Percentiles rank a stretch among this genome's conserved stretches.
Evolutionary conservation across 768 basidiomycete species (phyloP).

Genomic region (Tylopilus felleus): DNA sequence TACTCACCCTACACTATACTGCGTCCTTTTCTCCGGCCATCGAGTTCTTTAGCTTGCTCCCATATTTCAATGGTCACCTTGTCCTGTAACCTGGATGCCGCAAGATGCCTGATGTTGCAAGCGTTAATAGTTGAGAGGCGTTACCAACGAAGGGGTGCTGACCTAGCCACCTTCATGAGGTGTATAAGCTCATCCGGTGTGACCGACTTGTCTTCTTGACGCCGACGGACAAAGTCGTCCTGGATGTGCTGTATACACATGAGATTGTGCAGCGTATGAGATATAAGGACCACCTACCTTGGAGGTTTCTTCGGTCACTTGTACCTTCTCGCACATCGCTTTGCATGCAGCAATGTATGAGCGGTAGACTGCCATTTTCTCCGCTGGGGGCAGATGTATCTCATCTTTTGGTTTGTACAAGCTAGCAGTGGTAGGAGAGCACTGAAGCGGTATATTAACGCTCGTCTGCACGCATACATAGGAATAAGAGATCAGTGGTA

Average conservation of each 20-base stretch:
- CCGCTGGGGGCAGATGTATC: slow-evolving; percentile 44
- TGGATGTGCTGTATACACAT: slow-evolving; percentile 58
- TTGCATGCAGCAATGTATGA: slow-evolving; percentile 60
- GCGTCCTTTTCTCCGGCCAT: slow-evolving; percentile 38
- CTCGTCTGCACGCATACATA: slow-evolving; percentile 49
- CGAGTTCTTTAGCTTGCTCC: slow-evolving; percentile 62
- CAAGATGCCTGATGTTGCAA: slow-evolving; percentile 47
- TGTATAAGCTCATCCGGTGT: slow-evolving; percentile 63
- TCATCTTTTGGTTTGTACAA: slow-evolving; percentile 50
- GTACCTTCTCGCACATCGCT: slow-evolving; percentile 42
- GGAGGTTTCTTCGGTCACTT: slow-evolving; percentile 52
- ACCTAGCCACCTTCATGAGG: slow-evolving; percentile 71
- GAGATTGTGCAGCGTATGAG: neutral
- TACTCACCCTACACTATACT: slow-evolving; percentile 10
- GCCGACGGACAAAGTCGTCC: slow-evolving; percentile 60
- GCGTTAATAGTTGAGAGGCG: slow-evolving; percentile 1
- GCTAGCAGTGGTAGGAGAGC: slow-evolving; percentile 21
- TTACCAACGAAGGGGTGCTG: slow-evolving; percentile 13
- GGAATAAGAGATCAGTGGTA: neutral
- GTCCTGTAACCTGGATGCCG: slow-evolving; percentile 54
- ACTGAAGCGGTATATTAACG: slow-evolving; percentile 49
- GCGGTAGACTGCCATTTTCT: slow-evolving; percentile 54
- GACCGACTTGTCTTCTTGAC: slow-evolving; percentile 36
- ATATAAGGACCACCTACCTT: slow-evolving; percentile 39
- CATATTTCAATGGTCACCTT: slow-evolving; percentile 59